Evolutionary conservation across 2,329 filamentous ascomycete genomes (phyloP), one percentile per base, ranked within the genome.

Genomic region (Claviceps pazoutovae): DNA sequence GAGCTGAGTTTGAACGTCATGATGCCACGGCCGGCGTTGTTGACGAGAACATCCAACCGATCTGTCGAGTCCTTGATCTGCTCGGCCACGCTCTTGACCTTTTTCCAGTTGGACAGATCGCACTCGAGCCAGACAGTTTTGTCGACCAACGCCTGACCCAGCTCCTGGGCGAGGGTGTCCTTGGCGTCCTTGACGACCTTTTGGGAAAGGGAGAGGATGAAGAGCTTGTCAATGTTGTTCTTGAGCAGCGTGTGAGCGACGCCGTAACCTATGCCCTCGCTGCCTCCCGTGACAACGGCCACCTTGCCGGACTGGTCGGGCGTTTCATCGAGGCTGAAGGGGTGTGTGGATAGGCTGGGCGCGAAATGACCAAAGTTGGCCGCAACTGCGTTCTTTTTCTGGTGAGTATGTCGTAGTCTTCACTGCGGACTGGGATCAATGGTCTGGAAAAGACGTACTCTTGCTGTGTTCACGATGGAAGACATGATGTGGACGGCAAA

Each of bases 261-360:
- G 14, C 46, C 46, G 19, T 48, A 48, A 8, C 46, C 46, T 16
- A 48, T 23, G 19, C 46, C 46, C 21, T 48, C 26, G 34, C 46
- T 48, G 4, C 46, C 46, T 7, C 46, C 46, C 2, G 46, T 48
- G 7, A 48, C 46, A 21, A 48, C 34, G 19, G 46, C 46, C 17
- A 48, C 46, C 21, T 48, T 48, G 46, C 46, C 46, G 34, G 46
- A 23, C 46, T 48, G 46, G n/a, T 48, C 36, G 11, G 46, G 46
- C 46, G 46, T 48, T 21, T 48, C 46, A 21, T 48, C 46, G 19
- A 48, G 46, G 34, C n/a, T 48, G 19, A 48, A 48, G 30, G 46
- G 46, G 4, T 39, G 17, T 16, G 46, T 48, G 13, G 46, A 48
- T 21, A 48, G 19, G 46, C 46, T 17, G 9, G n/a, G 36, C 2